phyloP scores from a whole-genome alignment of 148 eudicot genomes.

The Pouteria glomerata region DNA sequence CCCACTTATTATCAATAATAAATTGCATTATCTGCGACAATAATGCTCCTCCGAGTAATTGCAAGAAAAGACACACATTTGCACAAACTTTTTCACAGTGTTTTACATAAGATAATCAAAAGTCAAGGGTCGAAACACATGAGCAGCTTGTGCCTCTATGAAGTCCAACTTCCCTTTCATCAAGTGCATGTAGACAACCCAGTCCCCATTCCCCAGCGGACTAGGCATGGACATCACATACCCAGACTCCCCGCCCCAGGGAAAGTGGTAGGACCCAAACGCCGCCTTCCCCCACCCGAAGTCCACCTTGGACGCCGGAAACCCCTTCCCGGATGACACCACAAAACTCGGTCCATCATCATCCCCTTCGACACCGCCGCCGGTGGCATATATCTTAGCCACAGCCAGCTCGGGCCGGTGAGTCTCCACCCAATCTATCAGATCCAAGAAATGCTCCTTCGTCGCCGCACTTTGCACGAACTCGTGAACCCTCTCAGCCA shows the following conservation, averaged over 20 bases:
- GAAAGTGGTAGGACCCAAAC: constrained; percentile 70
- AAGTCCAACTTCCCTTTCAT: constrained; percentile 39
- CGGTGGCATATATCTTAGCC: constrained; percentile 35
- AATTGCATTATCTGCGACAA: too few species aligned
- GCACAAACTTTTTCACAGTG: too few species aligned
- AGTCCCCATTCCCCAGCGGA: constrained; percentile 54
- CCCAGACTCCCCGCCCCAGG: constrained; percentile 63
- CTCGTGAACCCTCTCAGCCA: constrained; percentile 33
- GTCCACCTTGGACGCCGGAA: constrained; percentile 49
- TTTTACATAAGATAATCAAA: constrained; percentile 14
- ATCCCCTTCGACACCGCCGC: constrained; percentile 1
- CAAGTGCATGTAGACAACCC: constrained; percentile 76
- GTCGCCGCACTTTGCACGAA: constrained; percentile 31
- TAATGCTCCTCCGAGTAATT: too few species aligned
- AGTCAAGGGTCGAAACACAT: constrained; percentile 45
- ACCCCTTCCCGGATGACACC: constrained; percentile 59
- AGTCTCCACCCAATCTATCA: constrained; percentile 71
- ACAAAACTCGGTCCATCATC: constrained; percentile 55
- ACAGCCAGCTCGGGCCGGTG: constrained; percentile 51
- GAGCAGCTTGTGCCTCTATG: constrained; percentile 37
- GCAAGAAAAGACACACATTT: too few species aligned
- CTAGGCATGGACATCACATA: constrained; percentile 84
- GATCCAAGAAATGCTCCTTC: constrained; percentile 60
- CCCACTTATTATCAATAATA: too few species aligned
- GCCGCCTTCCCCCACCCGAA: constrained; percentile 74